These are phyloP conservation scores for Cokeromyces recurvatus DNA, from an alignment of 371 early-diverging fungal species.

Conservation along the genomic window DNA sequence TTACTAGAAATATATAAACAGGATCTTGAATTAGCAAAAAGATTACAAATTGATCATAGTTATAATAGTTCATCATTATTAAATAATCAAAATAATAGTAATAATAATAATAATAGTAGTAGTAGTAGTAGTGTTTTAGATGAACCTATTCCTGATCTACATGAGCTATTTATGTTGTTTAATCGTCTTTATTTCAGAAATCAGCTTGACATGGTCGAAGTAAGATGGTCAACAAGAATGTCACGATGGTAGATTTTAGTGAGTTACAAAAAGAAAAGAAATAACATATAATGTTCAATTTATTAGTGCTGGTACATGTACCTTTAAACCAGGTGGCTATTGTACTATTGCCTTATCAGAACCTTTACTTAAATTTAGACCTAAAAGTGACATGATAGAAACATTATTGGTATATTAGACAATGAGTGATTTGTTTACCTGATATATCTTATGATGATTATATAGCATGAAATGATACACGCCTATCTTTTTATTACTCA, in stretches of 20 bases:
- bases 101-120: too few relatives aligned
- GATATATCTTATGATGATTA: background rate
- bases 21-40: background rate
- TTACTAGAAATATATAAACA: background rate
- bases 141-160: slow-evolving; percentile 17
- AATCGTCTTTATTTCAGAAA: slow-evolving; percentile 54
- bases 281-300: background rate
- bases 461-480: slow-evolving; percentile 55
- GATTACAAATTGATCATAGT: background rate
- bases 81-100: too few relatives aligned
- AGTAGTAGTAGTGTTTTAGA: too few relatives aligned
- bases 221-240: slow-evolving; percentile 61
- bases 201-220: slow-evolving; percentile 49
- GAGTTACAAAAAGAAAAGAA: background rate
- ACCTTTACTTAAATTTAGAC: slow-evolving; percentile 63
- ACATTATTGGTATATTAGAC: slow-evolving; percentile 35
- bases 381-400: slow-evolving; percentile 51
- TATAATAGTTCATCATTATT: background rate
- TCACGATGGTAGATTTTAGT: slow-evolving; percentile 40
- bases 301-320: slow-evolving; percentile 46
- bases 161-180: slow-evolving; percentile 45
- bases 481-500: slow-evolving; percentile 60
- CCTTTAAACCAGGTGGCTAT: slow-evolving; percentile 32
- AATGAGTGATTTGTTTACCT: background rate
- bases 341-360: slow-evolving; percentile 57